Base-by-base conservation (phyloP, 352 stramenopile species). In the Phytophthora citrophthora region DNA sequence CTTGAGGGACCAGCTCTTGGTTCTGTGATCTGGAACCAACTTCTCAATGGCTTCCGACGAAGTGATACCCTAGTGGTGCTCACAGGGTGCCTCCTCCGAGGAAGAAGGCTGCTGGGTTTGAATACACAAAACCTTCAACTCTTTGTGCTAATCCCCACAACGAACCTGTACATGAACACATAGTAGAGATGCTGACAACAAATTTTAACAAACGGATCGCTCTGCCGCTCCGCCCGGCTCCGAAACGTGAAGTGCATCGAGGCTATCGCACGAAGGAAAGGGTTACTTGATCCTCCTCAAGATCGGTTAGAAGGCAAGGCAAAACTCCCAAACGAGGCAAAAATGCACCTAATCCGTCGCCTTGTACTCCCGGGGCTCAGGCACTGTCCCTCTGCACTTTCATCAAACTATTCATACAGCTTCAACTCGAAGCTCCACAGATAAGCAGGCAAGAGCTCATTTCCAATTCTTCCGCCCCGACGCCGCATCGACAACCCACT, bases 181-280 rank as follows among this genome's bases (percentile, higher is more conserved):
- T 23, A 34, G 26, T 45, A 31, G 31, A 60, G 49, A 66, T 59
- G 31, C 40, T 20, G 41, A 36, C 61, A 32, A 23, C 23, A 60
- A 54, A 48, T 61, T 60, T 60, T 15, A 51, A 34, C 57, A 54
- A 54, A 43, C 23, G 32, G 34, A 54, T 54, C 23, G 58, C 58
- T 66, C 58, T 67, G 58, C 58, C 50, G 44, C 46, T 54, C n/a
- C 7, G 24, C 44, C 18, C 38, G 38, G 43, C 31, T 61, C 41
- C 27, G 31, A 49, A 18, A 13, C 36, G 45, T 56, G 45, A 64
- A 56, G 46, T 50, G 18, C 32, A 63, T 32, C 54, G 16, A 47
- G 46, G 39, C 45, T 64, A 56, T 69, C 45, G 38, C 34, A 64
- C 18, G 39, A 45, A 40, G 61, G 64, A 50, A 64, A 64, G 54